Evolutionary conservation across 345 rosid genomes (phyloP).

Genomic region (Gossypium rotundifolium): DNA sequence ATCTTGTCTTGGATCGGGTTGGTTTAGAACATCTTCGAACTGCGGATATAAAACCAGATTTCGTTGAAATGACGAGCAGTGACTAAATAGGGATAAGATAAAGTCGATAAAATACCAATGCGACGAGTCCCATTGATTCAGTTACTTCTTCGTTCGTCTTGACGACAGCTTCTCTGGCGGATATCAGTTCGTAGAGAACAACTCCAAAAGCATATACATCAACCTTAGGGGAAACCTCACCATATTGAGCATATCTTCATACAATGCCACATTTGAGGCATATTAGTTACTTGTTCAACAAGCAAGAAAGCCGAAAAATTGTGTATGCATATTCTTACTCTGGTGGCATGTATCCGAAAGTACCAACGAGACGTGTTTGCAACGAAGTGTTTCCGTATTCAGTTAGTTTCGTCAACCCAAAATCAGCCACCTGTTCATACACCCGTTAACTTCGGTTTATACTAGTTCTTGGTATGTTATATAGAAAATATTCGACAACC

Average conservation of each 20-base stretch:
- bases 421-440: constrained; percentile 76
- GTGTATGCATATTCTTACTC: constrained; percentile 46
- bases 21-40: constrained; percentile 76
- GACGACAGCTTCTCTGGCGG: constrained; percentile 80
- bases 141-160: constrained; percentile 38
- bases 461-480: neutral
- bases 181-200: constrained; percentile 85
- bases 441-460: neutral
- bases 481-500: constrained; percentile 32
- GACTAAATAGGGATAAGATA: constrained; percentile 6
- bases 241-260: constrained; percentile 69
- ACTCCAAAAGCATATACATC: constrained; percentile 97
- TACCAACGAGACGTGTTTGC: constrained; percentile 77
- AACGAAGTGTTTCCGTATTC: constrained; percentile 66
- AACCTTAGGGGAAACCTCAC: constrained; percentile 82
- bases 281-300: neutral
- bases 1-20: constrained; percentile 49
- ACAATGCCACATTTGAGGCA: neutral
- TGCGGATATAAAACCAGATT: constrained; percentile 16
- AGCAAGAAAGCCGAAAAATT: neutral
- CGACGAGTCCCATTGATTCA: constrained; percentile 79
- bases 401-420: constrained; percentile 80
- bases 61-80: neutral
- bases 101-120: constrained; percentile 44
- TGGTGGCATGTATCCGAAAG: constrained; percentile 99